Base-by-base conservation (phyloP, 148 eudicot genomes). In the Spergularia bocconei region DNA sequence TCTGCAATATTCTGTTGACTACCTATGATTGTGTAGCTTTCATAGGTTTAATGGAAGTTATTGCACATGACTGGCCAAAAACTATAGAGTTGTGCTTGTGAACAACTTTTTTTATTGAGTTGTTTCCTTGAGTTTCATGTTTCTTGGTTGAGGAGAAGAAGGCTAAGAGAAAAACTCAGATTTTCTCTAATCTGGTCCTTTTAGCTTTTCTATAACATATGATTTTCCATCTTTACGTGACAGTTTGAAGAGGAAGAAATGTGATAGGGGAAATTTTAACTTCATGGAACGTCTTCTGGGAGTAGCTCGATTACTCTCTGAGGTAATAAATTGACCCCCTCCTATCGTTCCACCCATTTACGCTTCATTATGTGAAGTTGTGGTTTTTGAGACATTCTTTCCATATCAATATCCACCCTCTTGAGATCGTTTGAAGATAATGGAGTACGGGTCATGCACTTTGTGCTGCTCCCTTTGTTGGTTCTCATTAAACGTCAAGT, bases 271-370 rank as follows among this genome's bases (percentile, higher is more conserved):
- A 54, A 92, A 86, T 64, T 79, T 79, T 80, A 91, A 84, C 78
- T 89, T 95, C 72, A 48, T 92, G 83, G 93, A 88, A 79, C 88
- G 92, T n/a, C 89, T 92, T 65, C 51, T 83, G 52, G 99, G 98
- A 81, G 90, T 88, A 48, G 91, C 93, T 52, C 97, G 98, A 52
- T 78, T 95, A 47, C 80, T 95, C 29, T 92, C 98, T 57, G 85
- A 88, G 94, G 99, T 92, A 50, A 21, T 75, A 56, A 36, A 25
- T 20, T 25, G 53, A 9, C 60, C 21, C 23, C 5, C 66, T 29
- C 52, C 25, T 4, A 0, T 19, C 67, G 15, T 13, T 33, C n/a
- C 57, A 69, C 19, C 7, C 55, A 6, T 12, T 21, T 67, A 44
- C 54, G 21, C 36, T 7, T 13, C 13, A 21, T 66, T 11, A 14